Percentiles rank a stretch among this genome's conserved stretches.
These are phyloP conservation scores for Metschnikowia lochheadii DNA, from an alignment of 805 yeast species.

Conservation along the genomic window DNA sequence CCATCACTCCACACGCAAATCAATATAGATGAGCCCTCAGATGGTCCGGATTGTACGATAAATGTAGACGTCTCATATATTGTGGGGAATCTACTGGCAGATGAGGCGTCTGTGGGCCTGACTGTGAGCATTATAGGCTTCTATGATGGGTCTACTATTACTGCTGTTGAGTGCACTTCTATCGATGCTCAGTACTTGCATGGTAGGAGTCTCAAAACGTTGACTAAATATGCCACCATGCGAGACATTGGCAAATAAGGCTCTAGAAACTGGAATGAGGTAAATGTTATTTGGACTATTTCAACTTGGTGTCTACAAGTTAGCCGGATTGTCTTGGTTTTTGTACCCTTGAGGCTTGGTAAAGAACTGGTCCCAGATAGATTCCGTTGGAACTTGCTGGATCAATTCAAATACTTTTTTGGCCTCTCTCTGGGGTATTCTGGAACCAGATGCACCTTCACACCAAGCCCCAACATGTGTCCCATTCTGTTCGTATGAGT, in stretches of 20 bases:
- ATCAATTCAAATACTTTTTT: conserved; percentile 56
- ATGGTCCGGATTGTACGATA: not conserved
- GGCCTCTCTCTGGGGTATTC: conserved; percentile 41
- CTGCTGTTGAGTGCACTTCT: conserved; percentile 22
- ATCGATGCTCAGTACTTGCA: conserved; percentile 16
- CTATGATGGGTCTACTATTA: conserved; percentile 26
- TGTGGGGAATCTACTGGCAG: conserved; percentile 9
- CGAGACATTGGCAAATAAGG: conserved; percentile 1
- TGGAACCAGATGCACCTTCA: not conserved
- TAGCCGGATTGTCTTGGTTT: not conserved
- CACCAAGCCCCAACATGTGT: not conserved
- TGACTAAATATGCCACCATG: conserved; percentile 17
- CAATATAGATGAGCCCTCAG: conserved; percentile 9
- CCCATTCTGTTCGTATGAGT: not conserved
- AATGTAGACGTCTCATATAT: conserved; percentile 11
- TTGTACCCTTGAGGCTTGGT: conserved; percentile 16
- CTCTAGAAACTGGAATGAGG: not conserved
- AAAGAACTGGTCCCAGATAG: conserved; percentile 68
- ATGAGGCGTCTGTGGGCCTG: conserved; percentile 18
- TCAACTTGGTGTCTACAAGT: not conserved
- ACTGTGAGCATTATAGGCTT: conserved; percentile 28
- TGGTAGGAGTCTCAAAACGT: conserved; percentile 10
- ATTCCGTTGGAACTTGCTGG: conserved; percentile 58
- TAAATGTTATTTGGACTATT: not conserved
- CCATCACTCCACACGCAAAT: conserved; percentile 13